Base-by-base conservation (phyloP, 345 rosid species). In the Aquilaria sinensis region DNA sequence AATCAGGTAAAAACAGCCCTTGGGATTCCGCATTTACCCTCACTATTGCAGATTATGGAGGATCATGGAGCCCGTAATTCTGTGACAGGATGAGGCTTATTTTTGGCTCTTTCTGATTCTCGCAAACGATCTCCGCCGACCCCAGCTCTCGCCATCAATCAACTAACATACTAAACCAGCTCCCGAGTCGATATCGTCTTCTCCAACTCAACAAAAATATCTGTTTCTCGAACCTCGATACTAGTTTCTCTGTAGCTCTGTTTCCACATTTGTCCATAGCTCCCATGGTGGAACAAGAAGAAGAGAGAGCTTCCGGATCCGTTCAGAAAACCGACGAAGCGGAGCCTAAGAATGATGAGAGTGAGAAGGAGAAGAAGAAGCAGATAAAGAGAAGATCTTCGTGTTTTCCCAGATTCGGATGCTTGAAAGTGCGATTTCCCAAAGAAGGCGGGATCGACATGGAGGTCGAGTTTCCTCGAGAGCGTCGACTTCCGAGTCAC, bases 401-500 rank as follows among this genome's bases (percentile, higher is more conserved):
- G 48, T 57, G 32, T 62, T 47, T 73, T 46, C 74, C 66, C 10
- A 78, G 57, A 61, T 67, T 85, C 37, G 84, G 90, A n/a, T 88
- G 96, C 75, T 72, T 88, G 66, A 78, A 69, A 69, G 67, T 77
- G 46, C 70, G 79, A 59, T 55, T 73, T 9, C 81, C 79, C 41
- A 67, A 75, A 55, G 66, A 65, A 4, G 86, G 84, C 16, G 82
- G 77, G 68, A 70, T 83, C 10, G 92, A 85, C 60, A 65, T 73
- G 75, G 71, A 68, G 58, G 78, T 77, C n/a, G 80, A 79, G 13
- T 71, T 61, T 23, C 71, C 66, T n/a, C 84, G 81, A 30, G 76
- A 79, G 71, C 75, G 51, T 30, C 12, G 75, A 6, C 47, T 53
- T 64, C 89, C 92, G 5, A 60, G 78, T 71, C 98, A 92, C 66